These are phyloP conservation scores for Akebia trifoliata DNA, from an alignment of 164 flowering plant genomes.

Conservation along the genomic window DNA sequence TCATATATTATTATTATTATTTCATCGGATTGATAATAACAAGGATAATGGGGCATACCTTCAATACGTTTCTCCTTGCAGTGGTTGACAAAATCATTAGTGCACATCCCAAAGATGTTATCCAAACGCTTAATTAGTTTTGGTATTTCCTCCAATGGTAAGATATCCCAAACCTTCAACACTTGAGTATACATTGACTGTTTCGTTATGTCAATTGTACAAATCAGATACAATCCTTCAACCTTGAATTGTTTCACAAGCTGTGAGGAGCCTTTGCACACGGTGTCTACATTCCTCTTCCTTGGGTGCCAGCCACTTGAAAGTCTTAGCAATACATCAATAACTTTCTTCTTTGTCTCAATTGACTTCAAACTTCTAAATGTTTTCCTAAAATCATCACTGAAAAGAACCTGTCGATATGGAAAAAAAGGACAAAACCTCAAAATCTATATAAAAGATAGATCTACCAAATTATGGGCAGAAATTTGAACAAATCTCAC, in stretches of 20 bases:
- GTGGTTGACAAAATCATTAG: slow-evolving; percentile 42
- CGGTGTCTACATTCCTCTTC: slow-evolving; percentile 27
- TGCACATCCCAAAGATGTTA: slow-evolving; percentile 34
- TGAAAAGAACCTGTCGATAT: slow-evolving; percentile 48
- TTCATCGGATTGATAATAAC: no score
- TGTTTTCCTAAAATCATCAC: slow-evolving; percentile 52
- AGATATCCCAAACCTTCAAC: slow-evolving; percentile 68
- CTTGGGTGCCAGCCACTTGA: slow-evolving; percentile 72
- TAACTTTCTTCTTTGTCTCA: slow-evolving; percentile 27
- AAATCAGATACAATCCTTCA: slow-evolving; percentile 38
- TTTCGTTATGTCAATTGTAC: slow-evolving; percentile 47
- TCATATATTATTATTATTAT: no score
- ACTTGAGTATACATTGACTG: slow-evolving; percentile 41
- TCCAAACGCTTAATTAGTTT: slow-evolving; percentile 53
- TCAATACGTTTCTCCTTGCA: slow-evolving; percentile 48
- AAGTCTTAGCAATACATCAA: slow-evolving; percentile 43
- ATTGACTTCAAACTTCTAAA: slow-evolving; percentile 35
- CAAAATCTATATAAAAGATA: no score
- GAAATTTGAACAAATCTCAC: no score
- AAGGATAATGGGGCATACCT: slow-evolving; percentile 35
- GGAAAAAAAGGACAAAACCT: no score
- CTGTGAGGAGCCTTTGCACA: slow-evolving; percentile 37
- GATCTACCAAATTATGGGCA: no score
- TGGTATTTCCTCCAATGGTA: slow-evolving; percentile 49
- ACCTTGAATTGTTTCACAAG: slow-evolving; percentile 52